Percentiles rank a stretch among this genome's conserved stretches.
phyloP scores from a whole-genome alignment of 2,329 filamentous ascomycete species.

The Macroventuria anomochaeta region DNA sequence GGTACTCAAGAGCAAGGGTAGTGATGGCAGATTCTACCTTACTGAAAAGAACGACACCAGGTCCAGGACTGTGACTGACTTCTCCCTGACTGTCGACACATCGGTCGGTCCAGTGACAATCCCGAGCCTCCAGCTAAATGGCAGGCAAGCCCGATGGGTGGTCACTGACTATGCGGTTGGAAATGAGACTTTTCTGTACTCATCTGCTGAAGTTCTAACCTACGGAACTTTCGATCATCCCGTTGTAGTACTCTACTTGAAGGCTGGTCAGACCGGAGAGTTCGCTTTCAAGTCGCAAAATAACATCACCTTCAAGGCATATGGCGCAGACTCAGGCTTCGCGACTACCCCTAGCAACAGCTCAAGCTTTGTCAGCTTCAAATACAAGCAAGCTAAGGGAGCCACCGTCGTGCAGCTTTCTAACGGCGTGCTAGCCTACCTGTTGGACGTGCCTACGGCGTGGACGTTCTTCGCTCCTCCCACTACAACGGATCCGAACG shows the following conservation, averaged over 20 bases:
- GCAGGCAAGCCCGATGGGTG: slow-evolving; percentile 62
- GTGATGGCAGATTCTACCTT: slow-evolving; percentile 59
- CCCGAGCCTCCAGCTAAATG: slow-evolving; percentile 58
- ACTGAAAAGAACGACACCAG: slow-evolving; percentile 56
- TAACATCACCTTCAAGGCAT: slow-evolving; percentile 50
- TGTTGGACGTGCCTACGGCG: slow-evolving; percentile 61
- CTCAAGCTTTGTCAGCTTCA: slow-evolving; percentile 42
- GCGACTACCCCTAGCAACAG: slow-evolving; percentile 28
- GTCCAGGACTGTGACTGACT: slow-evolving; percentile 54
- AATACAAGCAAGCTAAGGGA: slow-evolving; percentile 57
- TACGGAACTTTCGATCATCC: slow-evolving; percentile 57
- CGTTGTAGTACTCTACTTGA: slow-evolving; percentile 59
- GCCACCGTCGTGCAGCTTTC: slow-evolving; percentile 57
- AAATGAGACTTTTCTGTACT: slow-evolving; percentile 57
- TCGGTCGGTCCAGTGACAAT: slow-evolving; percentile 53
- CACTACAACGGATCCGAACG: slow-evolving; percentile 55
- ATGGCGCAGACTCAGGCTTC: slow-evolving; percentile 50
- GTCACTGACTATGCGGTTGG: slow-evolving; percentile 62
- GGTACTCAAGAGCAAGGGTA: slow-evolving; percentile 60
- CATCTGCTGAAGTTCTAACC: slow-evolving; percentile 59
- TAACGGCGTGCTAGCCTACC: slow-evolving; percentile 58
- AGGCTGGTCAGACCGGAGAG: slow-evolving; percentile 57
- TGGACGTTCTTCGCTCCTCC: slow-evolving; percentile 65
- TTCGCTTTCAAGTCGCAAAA: slow-evolving; percentile 57
- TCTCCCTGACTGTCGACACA: slow-evolving; percentile 58